Evolutionary conservation across 106 monocot species (phyloP).

Genomic region (Dendrobium officinale): DNA sequence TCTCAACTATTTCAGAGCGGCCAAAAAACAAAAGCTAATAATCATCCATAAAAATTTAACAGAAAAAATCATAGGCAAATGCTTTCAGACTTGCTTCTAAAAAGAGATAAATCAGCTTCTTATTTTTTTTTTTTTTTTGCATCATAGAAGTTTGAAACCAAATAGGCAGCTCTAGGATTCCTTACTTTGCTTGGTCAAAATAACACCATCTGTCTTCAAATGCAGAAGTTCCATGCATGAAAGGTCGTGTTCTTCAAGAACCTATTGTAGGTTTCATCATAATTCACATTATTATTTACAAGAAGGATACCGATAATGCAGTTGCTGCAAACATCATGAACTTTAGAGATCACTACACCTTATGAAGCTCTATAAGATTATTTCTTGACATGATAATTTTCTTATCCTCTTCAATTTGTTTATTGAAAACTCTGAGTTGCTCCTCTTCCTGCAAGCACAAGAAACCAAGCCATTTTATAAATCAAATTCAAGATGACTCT

Average conservation of each 20-base stretch:
- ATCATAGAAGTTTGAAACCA: not conserved
- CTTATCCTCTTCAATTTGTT: slow-evolving; percentile 5
- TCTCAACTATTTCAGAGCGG: not conserved
- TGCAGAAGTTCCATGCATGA: slow-evolving; percentile 71
- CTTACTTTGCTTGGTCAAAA: slow-evolving; percentile 77
- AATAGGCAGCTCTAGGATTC: not conserved
- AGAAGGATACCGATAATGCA: not conserved
- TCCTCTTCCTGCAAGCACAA: slow-evolving; percentile 68
- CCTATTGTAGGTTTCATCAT: slow-evolving; percentile 24
- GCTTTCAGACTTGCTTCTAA: too few species aligned
- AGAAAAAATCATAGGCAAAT: not conserved
- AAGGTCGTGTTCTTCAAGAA: slow-evolving; percentile 70
- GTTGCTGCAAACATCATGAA: not conserved
- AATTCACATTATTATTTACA: not conserved
- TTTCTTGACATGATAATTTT: slow-evolving; percentile 75
- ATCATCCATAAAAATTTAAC: not conserved
- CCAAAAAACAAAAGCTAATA: not conserved
- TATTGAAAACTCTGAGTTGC: slow-evolving; percentile 50
- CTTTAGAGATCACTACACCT: slow-evolving; percentile 32
- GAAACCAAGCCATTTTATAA: not conserved
- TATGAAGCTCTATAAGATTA: slow-evolving; percentile 76
- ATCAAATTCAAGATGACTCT: not conserved
- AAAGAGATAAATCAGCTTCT: too few species aligned
- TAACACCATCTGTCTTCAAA: slow-evolving; percentile 63
- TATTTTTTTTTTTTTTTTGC: too few species aligned